Base-by-base conservation (phyloP, 352 stramenopile genomes). In the Phytophthora crassamura region DNA sequence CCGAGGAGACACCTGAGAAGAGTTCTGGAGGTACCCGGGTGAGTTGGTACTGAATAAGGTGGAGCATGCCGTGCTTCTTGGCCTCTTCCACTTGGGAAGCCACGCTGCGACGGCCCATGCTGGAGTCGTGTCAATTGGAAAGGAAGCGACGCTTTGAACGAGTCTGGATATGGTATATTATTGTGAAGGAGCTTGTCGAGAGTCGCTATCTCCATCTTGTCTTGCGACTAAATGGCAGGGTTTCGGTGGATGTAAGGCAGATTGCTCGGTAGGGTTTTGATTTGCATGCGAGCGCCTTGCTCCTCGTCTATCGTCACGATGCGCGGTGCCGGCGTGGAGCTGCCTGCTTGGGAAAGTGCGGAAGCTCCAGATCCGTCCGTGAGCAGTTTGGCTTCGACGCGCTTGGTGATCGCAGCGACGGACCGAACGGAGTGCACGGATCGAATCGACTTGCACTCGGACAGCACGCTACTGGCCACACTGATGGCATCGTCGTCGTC, bases 231-330 rank as follows among this genome's bases (percentile, higher is more conserved):
- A 43, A 98, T 88, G 30, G 93, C 93, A 48, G 93, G 93, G 72
- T 98, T 98, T 40, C 93, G 90, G 75, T 98, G 94, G 54, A 98
- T 96, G 67, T 98, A 98, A 6, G 93, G 90, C 49, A 98, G 77
- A 64, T 98, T 98, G 61, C 91, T 97, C 14, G 92, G 61, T 14
- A 92, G 73, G 18, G 84, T 89, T 69, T 97, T 98, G 69, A 97
- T 93, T 48, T 91, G 81, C 75, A 97, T 77, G 30, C 93, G 82
- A 16, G 74, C 69, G 12, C 91, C 93, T 39, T 95, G 74, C 61
- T 97, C 91, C 58, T 98, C 89, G 48, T 96, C 89, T 59, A 97
- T 90, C 10, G 77, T 97, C 46, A 97, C 90, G 5, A 97, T 72
- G 12, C 87, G 78, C 32, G 94, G 93, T 38, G 84, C 77, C n/a